phyloP scores from a whole-genome alignment of 257 asterid species.

The Solanum ossicruentum region DNA sequence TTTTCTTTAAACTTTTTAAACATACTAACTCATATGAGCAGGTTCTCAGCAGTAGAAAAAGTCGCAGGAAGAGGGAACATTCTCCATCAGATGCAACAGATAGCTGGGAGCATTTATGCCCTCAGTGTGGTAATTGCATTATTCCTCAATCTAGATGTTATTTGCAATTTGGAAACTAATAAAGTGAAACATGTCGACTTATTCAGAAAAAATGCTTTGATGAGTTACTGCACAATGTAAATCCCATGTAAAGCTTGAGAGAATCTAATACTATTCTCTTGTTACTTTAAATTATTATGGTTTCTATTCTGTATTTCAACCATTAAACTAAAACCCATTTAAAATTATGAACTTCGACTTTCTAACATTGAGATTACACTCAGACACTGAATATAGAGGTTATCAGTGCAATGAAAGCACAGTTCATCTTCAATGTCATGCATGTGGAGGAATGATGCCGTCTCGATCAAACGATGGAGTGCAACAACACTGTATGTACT shows the following conservation, averaged over 20 bases:
- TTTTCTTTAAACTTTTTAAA: background rate
- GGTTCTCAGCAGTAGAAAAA: slow-evolving; percentile 50
- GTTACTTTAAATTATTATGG: background rate
- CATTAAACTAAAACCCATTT: background rate
- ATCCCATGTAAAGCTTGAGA: background rate
- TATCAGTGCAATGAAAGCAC: slow-evolving; percentile 65
- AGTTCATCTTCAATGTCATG: slow-evolving; percentile 82
- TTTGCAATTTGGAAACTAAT: background rate
- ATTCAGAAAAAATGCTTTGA: background rate
- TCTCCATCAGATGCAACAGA: slow-evolving; percentile 36
- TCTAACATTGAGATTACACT: slow-evolving; percentile 5
- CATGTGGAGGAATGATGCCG: slow-evolving; percentile 96
- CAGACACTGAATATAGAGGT: slow-evolving; percentile 61
- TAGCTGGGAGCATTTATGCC: slow-evolving; percentile 44
- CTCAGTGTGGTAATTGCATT: slow-evolving; percentile 68
- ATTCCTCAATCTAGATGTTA: background rate
- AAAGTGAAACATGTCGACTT: background rate
- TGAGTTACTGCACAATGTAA: background rate
- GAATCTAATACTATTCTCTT: background rate
- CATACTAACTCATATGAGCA: slow-evolving; percentile 11
- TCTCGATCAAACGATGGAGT: slow-evolving; percentile 44
- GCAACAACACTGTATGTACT: slow-evolving; percentile 69
- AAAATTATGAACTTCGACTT: background rate
- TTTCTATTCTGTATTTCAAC: background rate
- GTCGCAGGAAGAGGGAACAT: slow-evolving; percentile 49